A percentile compares a stretch with the other conserved stretches of the same genome.
Evolutionary conservation across 768 basidiomycete species (phyloP).

Genomic region (Xerocomus spinulosus): DNA sequence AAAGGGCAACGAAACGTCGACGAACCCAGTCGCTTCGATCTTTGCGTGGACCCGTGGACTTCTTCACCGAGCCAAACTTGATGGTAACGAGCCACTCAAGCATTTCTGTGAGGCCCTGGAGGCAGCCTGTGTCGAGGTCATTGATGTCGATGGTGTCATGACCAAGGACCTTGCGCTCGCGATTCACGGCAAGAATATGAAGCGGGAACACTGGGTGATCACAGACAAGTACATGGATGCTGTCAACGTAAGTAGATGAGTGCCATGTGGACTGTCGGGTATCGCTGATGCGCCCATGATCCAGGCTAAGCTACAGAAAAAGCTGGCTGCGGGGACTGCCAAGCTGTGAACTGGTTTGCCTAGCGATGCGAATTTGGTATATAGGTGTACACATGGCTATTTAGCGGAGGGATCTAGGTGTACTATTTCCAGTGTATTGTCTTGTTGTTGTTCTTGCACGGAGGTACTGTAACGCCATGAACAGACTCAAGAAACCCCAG

Average conservation of each 20-base stretch:
- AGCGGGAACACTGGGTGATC: conserved; percentile 94
- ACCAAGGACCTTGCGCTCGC: conserved; percentile 95
- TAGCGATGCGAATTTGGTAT: conserved; percentile 2
- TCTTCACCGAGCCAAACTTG: conserved; percentile 88
- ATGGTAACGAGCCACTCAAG: conserved; percentile 69
- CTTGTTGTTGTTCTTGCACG: background rate
- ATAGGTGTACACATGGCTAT: conserved; percentile 9
- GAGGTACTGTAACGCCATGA: conserved; percentile 13
- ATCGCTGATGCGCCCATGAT: conserved; percentile 14
- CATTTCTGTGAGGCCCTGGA: conserved; percentile 80
- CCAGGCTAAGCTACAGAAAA: conserved; percentile 44
- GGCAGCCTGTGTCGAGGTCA: conserved; percentile 83
- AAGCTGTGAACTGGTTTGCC: conserved; percentile 13
- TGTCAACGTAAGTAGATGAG: conserved; percentile 63
- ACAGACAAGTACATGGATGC: conserved; percentile 92
- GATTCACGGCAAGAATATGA: conserved; percentile 88
- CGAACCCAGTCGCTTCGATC: conserved; percentile 97
- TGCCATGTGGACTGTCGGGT: background rate
- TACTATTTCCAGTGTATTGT: conserved; percentile 15
- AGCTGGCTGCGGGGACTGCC: conserved; percentile 31
- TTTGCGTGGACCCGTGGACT: conserved; percentile 98
- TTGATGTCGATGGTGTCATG: conserved; percentile 88
- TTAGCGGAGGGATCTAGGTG: conserved; percentile 16
- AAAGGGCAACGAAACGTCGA: conserved; percentile 96
- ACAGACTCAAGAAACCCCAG: conserved; percentile 22